These are phyloP conservation scores for Calocybe gangraenosa DNA, from an alignment of 768 basidiomycete species.

Conservation along the genomic window DNA sequence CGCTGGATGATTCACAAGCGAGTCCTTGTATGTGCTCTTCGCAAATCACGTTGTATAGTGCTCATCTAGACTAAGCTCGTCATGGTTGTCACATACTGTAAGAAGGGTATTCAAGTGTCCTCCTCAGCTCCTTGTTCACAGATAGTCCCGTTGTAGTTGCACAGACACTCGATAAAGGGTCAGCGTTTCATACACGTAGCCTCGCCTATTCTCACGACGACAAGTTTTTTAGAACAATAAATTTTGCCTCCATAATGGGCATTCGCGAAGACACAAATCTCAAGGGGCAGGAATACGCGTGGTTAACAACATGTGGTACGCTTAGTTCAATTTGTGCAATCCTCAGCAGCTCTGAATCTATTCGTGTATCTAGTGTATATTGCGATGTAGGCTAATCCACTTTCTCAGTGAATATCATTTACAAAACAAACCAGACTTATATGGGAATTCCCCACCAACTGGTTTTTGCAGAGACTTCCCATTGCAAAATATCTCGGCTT, in stretches of 20 bases:
- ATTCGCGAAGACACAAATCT: conserved; percentile 40
- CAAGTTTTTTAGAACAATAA: conserved; percentile 29
- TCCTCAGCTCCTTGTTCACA: background rate
- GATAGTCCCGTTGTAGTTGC: conserved; percentile 23
- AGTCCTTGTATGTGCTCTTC: conserved; percentile 29
- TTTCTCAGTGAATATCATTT: background rate
- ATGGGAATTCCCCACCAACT: conserved; percentile 47
- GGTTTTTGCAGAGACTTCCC: conserved; percentile 43
- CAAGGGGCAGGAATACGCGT: conserved; percentile 45
- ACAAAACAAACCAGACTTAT: conserved; percentile 22
- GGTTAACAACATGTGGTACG: conserved; percentile 44
- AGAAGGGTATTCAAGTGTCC: conserved; percentile 6
- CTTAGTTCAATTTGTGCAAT: background rate
- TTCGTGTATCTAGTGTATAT: conserved; percentile 29
- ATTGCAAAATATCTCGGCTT: conserved; percentile 46
- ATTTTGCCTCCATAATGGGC: conserved; percentile 46
- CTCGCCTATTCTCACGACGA: background rate
- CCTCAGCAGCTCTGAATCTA: too few species aligned
- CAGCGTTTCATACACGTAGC: conserved; percentile 5
- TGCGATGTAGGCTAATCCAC: conserved; percentile 26
- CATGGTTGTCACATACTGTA: conserved; percentile 45
- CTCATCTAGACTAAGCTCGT: conserved; percentile 21
- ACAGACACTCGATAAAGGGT: conserved; percentile 47
- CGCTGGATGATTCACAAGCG: conserved; percentile 45
- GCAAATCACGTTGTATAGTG: background rate